phyloP scores from a whole-genome alignment of 805 yeast genomes.

The Spathaspora passalidarum region DNA sequence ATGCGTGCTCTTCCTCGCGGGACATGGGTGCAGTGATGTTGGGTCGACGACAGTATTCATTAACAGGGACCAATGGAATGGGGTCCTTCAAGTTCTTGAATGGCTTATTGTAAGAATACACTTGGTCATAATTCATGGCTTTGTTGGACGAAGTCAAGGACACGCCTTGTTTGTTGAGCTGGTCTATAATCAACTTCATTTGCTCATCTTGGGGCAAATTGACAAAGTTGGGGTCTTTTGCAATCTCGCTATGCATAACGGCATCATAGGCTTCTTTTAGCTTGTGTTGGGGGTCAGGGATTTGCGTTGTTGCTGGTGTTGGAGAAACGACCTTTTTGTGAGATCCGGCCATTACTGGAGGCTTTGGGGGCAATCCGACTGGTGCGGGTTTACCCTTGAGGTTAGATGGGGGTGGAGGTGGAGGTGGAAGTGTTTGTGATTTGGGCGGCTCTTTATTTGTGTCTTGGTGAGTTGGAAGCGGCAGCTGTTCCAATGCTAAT shows the following conservation, averaged over 20 bases:
- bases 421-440: constrained; percentile 1
- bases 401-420: constrained; percentile 1
- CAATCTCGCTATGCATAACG: constrained; percentile 32
- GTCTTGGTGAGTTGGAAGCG: neutral
- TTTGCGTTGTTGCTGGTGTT: neutral
- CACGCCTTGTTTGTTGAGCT: constrained; percentile 38
- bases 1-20: constrained; percentile 50
- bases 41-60: constrained; percentile 55
- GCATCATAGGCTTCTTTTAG: constrained; percentile 35
- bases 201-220: constrained; percentile 35
- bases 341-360: constrained; percentile 17
- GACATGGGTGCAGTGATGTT: constrained; percentile 57
- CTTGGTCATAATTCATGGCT: constrained; percentile 40
- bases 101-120: constrained; percentile 40
- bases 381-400: constrained; percentile 11
- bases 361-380: constrained; percentile 28
- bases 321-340: neutral
- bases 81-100: constrained; percentile 28
- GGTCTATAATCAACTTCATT: constrained; percentile 26
- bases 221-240: constrained; percentile 32
- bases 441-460: constrained; percentile 3
- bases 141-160: constrained; percentile 14
- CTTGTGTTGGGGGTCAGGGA: constrained; percentile 13
- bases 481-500: constrained; percentile 10
- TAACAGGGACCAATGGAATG: constrained; percentile 33